These are phyloP conservation scores for Fusarium lyarnte DNA, from an alignment of 2,329 filamentous ascomycete genomes.

Conservation along the genomic window DNA sequence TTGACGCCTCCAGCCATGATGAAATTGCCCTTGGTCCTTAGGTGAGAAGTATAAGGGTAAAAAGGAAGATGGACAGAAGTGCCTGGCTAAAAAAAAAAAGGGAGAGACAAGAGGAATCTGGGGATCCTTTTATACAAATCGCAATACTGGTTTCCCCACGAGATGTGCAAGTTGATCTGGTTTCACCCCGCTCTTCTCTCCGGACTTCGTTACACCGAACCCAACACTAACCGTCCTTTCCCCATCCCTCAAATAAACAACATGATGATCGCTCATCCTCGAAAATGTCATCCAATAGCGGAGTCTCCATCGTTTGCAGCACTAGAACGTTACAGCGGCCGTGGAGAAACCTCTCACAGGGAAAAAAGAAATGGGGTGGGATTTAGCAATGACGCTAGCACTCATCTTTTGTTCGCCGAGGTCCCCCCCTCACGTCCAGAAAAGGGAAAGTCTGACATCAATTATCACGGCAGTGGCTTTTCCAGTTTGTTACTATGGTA, in stretches of 20 bases:
- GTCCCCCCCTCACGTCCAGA: neutral
- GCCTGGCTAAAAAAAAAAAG: neutral
- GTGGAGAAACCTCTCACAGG: constrained; percentile 4
- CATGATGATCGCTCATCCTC: neutral
- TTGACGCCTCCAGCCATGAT: constrained; percentile 62
- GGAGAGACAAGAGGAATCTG: neutral
- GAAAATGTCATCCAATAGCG: constrained; percentile 19
- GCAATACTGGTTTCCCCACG: constrained; percentile 8
- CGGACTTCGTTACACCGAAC: constrained; percentile 23
- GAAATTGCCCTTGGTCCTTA: neutral
- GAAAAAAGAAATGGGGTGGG: neutral
- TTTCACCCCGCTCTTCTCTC: constrained; percentile 9
- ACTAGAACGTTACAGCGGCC: constrained; percentile 15
- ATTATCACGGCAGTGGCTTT: neutral
- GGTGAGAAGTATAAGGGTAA: neutral
- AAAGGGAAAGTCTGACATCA: neutral
- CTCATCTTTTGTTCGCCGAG: constrained; percentile 17
- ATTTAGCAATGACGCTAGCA: neutral
- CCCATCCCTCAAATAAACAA: neutral
- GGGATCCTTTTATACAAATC: constrained; percentile 12
- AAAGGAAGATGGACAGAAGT: neutral
- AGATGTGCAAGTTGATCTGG: neutral
- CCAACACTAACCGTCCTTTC: neutral
- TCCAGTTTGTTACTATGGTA: neutral
- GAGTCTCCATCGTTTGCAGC: constrained; percentile 11